phyloP scores from a whole-genome alignment of 23 red algal genomes.

The Agarophyton chilense region DNA sequence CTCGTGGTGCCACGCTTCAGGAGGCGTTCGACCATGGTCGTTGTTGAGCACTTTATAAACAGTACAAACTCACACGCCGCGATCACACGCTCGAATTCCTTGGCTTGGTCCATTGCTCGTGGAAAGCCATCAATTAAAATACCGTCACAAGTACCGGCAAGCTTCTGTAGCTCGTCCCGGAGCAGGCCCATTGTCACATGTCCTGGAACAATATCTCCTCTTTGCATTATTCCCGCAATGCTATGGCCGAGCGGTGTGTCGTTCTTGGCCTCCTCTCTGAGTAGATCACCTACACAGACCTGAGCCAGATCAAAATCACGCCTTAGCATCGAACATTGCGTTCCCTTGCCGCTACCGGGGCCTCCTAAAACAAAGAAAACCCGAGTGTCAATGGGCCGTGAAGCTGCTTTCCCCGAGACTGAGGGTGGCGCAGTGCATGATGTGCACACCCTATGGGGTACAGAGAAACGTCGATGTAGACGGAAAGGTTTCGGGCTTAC shows the following conservation, averaged over 20 bases:
- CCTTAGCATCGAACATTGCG: conserved; percentile 78
- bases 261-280: conserved; percentile 65
- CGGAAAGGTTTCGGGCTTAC: not conserved
- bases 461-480: not conserved
- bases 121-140: conserved; percentile 97
- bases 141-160: conserved; percentile 34
- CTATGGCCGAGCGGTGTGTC: conserved; percentile 43
- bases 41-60: conserved; percentile 72
- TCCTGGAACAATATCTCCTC: conserved; percentile 92
- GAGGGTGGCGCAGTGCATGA: not conserved
- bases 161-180: conserved; percentile 33
- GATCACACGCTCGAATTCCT: conserved; percentile 75
- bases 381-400: not conserved
- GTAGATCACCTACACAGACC: conserved; percentile 85
- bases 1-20: conserved; percentile 59
- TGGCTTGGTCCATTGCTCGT: conserved; percentile 88
- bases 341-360: conserved; percentile 92
- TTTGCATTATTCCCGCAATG: conserved; percentile 69
- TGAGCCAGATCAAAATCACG: conserved; percentile 73
- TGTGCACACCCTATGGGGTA: not conserved
- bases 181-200: conserved; percentile 84
- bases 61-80: conserved; percentile 68
- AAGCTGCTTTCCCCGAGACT: not conserved
- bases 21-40: conserved; percentile 64
- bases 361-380: conserved; percentile 91